Percentiles rank a stretch among this genome's conserved stretches.
These are phyloP conservation scores for Ciborinia camelliae DNA, from an alignment of 2,329 filamentous ascomycete genomes.

Conservation along the genomic window DNA sequence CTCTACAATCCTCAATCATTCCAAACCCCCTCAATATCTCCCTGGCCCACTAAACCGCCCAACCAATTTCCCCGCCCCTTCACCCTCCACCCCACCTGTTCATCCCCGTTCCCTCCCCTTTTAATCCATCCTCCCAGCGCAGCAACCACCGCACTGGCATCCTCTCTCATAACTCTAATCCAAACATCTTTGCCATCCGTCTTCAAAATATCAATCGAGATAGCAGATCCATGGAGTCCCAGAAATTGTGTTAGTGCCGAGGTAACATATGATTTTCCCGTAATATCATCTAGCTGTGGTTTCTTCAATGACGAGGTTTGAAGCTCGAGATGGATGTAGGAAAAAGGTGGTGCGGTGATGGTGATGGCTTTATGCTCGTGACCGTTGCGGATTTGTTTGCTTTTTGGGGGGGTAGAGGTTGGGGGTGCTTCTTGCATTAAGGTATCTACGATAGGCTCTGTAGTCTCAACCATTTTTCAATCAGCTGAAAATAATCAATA, in stretches of 20 bases:
- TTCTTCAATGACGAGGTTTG: constrained; percentile 36
- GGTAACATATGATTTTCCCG: constrained; percentile 60
- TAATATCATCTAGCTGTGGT: constrained; percentile 55
- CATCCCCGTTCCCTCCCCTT: constrained; percentile 40
- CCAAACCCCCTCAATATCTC: constrained; percentile 30
- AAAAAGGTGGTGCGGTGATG: constrained; percentile 50
- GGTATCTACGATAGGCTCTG: background rate
- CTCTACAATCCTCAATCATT: background rate
- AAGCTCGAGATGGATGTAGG: constrained; percentile 56
- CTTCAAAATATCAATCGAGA: constrained; percentile 68
- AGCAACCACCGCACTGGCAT: constrained; percentile 58
- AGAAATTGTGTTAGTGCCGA: constrained; percentile 65
- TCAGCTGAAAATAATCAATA: background rate
- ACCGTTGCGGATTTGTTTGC: constrained; percentile 13
- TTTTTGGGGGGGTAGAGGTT: constrained; percentile 1
- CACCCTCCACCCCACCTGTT: constrained; percentile 47
- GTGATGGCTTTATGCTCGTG: constrained; percentile 51
- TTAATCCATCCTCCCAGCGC: constrained; percentile 62
- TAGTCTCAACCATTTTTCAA: background rate
- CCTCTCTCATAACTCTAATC: constrained; percentile 61
- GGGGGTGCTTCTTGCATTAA: constrained; percentile 10
- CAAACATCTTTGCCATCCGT: constrained; percentile 55
- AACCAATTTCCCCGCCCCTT: constrained; percentile 62
- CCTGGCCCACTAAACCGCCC: constrained; percentile 52
- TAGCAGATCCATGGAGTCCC: constrained; percentile 62